Evolutionary conservation across 257 asterid genomes (phyloP).

Genomic region (Thymus mandschuricus): DNA sequence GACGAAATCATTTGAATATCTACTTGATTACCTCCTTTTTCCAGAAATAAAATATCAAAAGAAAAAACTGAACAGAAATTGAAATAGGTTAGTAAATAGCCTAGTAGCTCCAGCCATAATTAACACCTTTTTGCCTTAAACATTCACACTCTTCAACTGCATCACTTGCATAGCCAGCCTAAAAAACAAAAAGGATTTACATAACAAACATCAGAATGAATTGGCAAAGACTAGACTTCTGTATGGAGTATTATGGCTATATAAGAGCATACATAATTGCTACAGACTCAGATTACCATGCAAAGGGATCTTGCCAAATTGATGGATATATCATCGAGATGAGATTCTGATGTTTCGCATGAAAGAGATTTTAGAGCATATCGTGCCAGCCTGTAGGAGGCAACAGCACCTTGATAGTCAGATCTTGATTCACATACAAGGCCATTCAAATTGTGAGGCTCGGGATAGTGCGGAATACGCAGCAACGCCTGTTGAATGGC

Average conservation of each 20-base stretch:
- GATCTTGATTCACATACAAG: slow-evolving; percentile 83
- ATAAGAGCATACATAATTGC: slow-evolving; percentile 23
- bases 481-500: slow-evolving; percentile 87
- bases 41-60: slow-evolving; percentile 20
- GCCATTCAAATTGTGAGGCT: slow-evolving; percentile 92
- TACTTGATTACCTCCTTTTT: slow-evolving; percentile 4
- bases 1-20: slow-evolving; percentile 1
- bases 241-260: slow-evolving; percentile 10
- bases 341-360: slow-evolving; percentile 50
- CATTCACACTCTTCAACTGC: slow-evolving; percentile 80
- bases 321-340: slow-evolving; percentile 57
- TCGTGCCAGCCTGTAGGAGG: slow-evolving; percentile 81
- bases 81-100: slow-evolving; percentile 13
- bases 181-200: slow-evolving; percentile 32
- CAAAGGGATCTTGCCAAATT: slow-evolving; percentile 89
- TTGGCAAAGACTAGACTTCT: slow-evolving; percentile 7
- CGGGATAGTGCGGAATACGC: slow-evolving; percentile 87
- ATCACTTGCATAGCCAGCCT: slow-evolving; percentile 76
- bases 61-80: slow-evolving; percentile 8
- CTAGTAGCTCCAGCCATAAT: slow-evolving; percentile 36
- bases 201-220: slow-evolving; percentile 23
- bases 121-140: slow-evolving; percentile 71
- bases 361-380: slow-evolving; percentile 55
- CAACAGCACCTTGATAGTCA: slow-evolving; percentile 77
- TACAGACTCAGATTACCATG: slow-evolving; percentile 56